phyloP scores from a whole-genome alignment of 495 filamentous ascomycete species.

The Penicillium macrosclerotiorum region DNA sequence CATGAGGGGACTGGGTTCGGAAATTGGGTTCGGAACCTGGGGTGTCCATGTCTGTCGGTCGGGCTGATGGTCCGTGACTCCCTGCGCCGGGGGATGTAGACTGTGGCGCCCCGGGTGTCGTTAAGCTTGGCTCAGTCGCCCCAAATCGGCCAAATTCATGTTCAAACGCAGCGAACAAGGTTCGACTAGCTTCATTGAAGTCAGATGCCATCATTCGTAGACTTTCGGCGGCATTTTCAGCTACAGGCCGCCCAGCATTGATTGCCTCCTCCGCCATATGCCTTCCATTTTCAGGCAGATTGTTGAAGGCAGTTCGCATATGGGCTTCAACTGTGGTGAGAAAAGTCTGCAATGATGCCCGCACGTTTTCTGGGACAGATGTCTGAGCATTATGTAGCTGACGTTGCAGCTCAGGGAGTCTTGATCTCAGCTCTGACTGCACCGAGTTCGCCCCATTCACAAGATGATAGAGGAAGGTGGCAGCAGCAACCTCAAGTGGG shows the following conservation, averaged over 20 bases:
- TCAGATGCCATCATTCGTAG: conserved; percentile 45
- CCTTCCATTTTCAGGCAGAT: conserved; percentile 38
- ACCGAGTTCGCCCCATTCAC: conserved; percentile 35
- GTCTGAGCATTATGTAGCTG: conserved; percentile 40
- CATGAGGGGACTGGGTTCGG: no score
- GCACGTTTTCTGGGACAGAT: conserved; percentile 41
- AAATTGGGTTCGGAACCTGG: no score
- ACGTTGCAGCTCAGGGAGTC: conserved; percentile 39
- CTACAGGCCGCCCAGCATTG: conserved; percentile 36
- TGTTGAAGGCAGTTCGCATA: conserved; percentile 39
- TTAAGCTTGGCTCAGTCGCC: neutral
- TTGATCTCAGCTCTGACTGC: conserved; percentile 35
- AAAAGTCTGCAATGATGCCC: conserved; percentile 36
- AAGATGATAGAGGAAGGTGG: conserved; percentile 33
- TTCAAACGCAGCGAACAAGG: conserved; percentile 41
- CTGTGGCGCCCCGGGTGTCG: conserved; percentile 4
- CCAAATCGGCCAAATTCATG: conserved; percentile 31
- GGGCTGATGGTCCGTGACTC: no score
- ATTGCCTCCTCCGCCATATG: conserved; percentile 37
- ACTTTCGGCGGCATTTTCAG: conserved; percentile 40
- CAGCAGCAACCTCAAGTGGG: conserved; percentile 28
- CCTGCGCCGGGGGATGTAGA: no score
- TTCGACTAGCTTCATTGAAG: conserved; percentile 44
- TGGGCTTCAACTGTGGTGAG: conserved; percentile 44
- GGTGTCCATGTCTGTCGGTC: no score